These are phyloP conservation scores for Metschnikowia lachancei DNA, from an alignment of 805 yeast species.

Conservation along the genomic window DNA sequence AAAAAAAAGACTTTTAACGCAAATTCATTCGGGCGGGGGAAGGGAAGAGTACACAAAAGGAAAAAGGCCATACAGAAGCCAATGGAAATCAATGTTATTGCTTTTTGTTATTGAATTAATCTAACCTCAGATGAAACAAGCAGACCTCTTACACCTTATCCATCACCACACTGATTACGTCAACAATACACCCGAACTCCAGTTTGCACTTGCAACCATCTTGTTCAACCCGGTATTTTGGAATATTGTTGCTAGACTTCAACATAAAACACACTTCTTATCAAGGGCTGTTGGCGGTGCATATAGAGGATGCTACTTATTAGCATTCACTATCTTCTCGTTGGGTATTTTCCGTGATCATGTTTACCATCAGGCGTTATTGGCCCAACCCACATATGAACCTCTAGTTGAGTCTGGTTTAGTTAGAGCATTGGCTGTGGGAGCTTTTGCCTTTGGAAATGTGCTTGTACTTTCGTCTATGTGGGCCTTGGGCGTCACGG, in stretches of 20 bases:
- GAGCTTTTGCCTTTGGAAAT: conserved; percentile 66
- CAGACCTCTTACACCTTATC: conserved; percentile 13
- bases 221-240: conserved; percentile 93
- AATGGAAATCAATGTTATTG: not conserved
- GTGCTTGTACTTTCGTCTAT: conserved; percentile 78
- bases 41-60: no score
- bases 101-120: not conserved
- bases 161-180: conserved; percentile 17
- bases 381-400: conserved; percentile 64
- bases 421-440: conserved; percentile 52
- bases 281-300: conserved; percentile 72
- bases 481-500: conserved; percentile 92
- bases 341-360: conserved; percentile 82
- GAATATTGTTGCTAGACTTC: conserved; percentile 88
- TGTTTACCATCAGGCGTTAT: conserved; percentile 67
- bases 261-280: conserved; percentile 71
- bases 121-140: conserved; percentile 15
- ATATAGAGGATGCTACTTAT: conserved; percentile 74
- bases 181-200: conserved; percentile 14
- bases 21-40: no score
- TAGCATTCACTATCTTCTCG: conserved; percentile 81
- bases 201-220: conserved; percentile 57
- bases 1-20: no score
- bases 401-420: conserved; percentile 42
- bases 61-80: not conserved